A percentile compares a stretch with the other conserved stretches of the same genome.
Evolutionary conservation across 2,329 filamentous ascomycete genomes (phyloP).

Genomic region (Xylaria sp.): DNA sequence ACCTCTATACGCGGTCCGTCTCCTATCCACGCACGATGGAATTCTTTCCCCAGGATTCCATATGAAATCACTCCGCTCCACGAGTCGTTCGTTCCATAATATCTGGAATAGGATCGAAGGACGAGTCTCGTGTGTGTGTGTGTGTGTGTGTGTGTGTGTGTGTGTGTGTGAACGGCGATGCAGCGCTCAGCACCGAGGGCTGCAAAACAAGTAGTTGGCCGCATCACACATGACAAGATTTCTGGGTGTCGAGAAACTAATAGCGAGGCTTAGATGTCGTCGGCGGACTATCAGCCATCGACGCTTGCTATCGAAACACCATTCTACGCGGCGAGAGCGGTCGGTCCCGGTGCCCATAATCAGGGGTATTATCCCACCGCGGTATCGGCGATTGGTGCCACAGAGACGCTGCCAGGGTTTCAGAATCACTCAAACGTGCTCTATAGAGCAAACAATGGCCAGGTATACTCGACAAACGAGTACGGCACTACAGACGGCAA

Average conservation of each 20-base stretch:
- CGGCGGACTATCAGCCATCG: conserved; percentile 23
- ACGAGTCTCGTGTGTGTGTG: neutral
- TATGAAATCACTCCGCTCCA: neutral
- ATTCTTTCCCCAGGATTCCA: neutral
- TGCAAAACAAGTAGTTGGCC: neutral
- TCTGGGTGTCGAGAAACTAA: conserved; percentile 13
- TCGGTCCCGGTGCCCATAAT: conserved; percentile 18
- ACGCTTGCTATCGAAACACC: conserved; percentile 23
- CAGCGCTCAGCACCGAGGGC: neutral
- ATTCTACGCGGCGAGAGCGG: conserved; percentile 22
- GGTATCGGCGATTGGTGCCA: conserved; percentile 13
- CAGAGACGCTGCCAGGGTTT: conserved; percentile 22
- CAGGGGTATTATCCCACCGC: conserved; percentile 23
- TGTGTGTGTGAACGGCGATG: neutral
- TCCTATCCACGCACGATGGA: neutral
- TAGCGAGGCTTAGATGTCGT: conserved; percentile 21
- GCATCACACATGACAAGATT: neutral
- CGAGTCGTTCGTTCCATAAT: neutral
- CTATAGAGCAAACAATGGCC: conserved; percentile 20
- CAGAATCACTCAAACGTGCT: conserved; percentile 23
- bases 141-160: neutral
- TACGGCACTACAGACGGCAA: conserved; percentile 24
- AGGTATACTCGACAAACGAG: conserved; percentile 21
- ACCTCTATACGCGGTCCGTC: neutral
- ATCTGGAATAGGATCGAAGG: neutral